Conservation (phyloP, 768 basidiomycete genomes). For the Leccinum barrowsii region DNA sequence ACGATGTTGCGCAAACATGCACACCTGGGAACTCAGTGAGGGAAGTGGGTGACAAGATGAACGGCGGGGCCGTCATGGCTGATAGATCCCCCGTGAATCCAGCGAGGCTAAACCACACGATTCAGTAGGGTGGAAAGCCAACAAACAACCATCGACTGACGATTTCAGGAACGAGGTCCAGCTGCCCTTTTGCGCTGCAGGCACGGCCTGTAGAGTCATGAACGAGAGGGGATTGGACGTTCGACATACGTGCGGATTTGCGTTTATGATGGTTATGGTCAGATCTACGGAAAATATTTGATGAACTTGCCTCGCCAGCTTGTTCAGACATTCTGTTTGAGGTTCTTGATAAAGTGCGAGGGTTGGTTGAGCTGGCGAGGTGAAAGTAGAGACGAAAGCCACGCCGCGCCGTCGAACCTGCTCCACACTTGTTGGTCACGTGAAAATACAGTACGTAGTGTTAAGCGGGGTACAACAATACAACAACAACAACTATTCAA, state of each 20-base stretch:
- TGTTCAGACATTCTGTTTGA: constrained; percentile 34
- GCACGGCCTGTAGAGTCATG: constrained; percentile 55
- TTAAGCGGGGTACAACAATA: neutral
- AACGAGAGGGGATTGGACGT: constrained; percentile 18
- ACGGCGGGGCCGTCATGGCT: constrained; percentile 79
- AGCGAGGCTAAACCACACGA: constrained; percentile 53
- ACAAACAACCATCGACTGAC: constrained; percentile 41
- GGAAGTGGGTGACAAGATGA: constrained; percentile 89
- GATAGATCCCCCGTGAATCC: constrained; percentile 88
- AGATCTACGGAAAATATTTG: constrained; percentile 22
- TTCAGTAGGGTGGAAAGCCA: constrained; percentile 2
- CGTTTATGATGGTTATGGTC: constrained; percentile 22
- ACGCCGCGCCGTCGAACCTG: neutral
- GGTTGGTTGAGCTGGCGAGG: constrained; percentile 11
- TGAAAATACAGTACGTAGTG: constrained; percentile 5
- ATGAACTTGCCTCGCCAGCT: constrained; percentile 39
- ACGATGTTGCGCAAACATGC: constrained; percentile 17
- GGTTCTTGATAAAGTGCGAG: neutral
- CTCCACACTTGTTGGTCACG: constrained; percentile 16
- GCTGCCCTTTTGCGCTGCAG: constrained; percentile 76
- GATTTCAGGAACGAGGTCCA: constrained; percentile 93
- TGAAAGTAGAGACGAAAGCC: constrained; percentile 8
- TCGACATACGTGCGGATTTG: constrained; percentile 36
- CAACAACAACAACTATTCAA: constrained; percentile 3
- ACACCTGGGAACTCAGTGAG: constrained; percentile 89